Evolutionary conservation across 306 rosid genomes (phyloP), one percentile per base, ranked within the genome.

Genomic region (Glycine tomentella): DNA sequence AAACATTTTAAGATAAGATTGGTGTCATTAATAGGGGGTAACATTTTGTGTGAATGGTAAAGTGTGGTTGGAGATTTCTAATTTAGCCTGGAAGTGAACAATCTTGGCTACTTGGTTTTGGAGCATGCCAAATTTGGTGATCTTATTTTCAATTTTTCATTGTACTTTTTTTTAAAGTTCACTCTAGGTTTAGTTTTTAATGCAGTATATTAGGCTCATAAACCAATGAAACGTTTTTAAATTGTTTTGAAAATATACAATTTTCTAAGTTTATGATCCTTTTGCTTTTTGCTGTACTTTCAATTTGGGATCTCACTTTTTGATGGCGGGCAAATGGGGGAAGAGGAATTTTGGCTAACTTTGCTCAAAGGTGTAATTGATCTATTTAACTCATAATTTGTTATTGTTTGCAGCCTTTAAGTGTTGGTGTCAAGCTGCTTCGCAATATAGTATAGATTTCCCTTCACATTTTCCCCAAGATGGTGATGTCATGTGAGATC

Each of bases 401-500:
- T 74, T 77, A 15, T 84, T 83, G 55, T 88, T 69, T 91, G 73
- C 97, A 95, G 98, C 98, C 84, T 88, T 95, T 75, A 95, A 95
- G 87, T 92, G 97, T 89, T 95, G 98, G 98, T 92, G 98, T 87
- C 97, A 92, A 88, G 98, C 98, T 87, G 95, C 92, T 69, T 92
- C 94, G 94, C 97, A 91, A 80, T 85, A 87, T 83, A 86, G 86
- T 50, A 69, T 82, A 84, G 98, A 95, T 84, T 87, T 87, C 79
- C 97, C 95, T 87, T 87, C 91, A 76, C 85, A 81, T 82, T 84
- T 89, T 48, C 89, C 89, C 81, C 89, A 86, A 76, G 97, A 87
- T 74, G 90, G 87, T 66, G 95, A 89, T 83, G 90, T 95, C 89
- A 92, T 95, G 98, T 95, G 93, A 95, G 98, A 90, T 83, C 70